Base-by-base conservation (phyloP, 371 early-diverging fungal species). In the Haplosporangium sp. region DNA sequence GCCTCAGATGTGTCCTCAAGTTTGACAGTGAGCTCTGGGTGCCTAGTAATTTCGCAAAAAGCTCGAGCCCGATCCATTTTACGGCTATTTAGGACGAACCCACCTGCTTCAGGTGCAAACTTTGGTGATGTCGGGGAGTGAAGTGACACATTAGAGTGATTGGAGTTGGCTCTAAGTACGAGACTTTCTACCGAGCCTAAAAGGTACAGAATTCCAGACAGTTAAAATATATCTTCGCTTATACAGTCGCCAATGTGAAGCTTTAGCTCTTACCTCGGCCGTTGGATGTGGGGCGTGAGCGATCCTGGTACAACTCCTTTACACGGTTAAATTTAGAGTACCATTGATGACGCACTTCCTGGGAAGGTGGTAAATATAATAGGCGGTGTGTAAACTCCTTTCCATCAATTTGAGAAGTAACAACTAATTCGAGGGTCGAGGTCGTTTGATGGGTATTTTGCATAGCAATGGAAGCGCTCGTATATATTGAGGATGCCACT, bases 11-110 rank as follows among this genome's bases (percentile, higher is more conserved):
- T 47, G 13, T 39, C 68, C 3, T 52, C 76, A 48, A 70, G 13
- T 34, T 53, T 69, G 8, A 86, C 65, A 1, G 86, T 69, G 40
- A 91, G 83, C 47, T 86, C 88, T 0, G 90, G 91, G 62, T 91
- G 90, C 27, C 76, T 72, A 39, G 78, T 84, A 5, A 83, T 84
- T 38, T 86, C 85, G 84, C 86, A 86, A 76, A 84, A 88, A 44
- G 82, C 70, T 27, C 86, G 83, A 20, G 83, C 52, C 48, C 87
- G 59, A 62, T 74, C 76, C 60, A 76, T 53, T 11, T 72, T 68
- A 8, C 55, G 56, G 20, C 61, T 66, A 39, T 75, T 65, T 11
- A 70, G 40, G 11, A 56, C 27, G 42, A 66, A 65, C 1, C 61
- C 45, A 1, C 57, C 60, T 6, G 58, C 19, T 17, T 70, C 73